phyloP scores from a whole-genome alignment of 208 protist genomes.

The Leptomonas seymouri region DNA sequence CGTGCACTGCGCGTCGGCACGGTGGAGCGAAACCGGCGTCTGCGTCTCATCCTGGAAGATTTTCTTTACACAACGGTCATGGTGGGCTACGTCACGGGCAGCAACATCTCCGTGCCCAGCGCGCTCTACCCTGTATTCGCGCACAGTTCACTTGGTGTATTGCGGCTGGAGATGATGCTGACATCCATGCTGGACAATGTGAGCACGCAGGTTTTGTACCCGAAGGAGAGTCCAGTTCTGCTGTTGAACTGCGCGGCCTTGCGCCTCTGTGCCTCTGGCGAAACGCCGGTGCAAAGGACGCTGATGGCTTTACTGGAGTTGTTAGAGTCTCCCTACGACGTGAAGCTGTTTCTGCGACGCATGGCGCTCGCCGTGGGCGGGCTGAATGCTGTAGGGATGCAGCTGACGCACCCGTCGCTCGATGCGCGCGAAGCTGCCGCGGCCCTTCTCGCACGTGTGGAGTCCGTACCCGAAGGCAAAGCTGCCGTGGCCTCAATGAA shows the following conservation, averaged over 20 bases:
- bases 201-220: constrained; percentile 36
- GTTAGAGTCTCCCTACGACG: constrained; percentile 37
- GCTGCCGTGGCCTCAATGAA: constrained; percentile 65
- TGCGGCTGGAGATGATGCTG: constrained; percentile 41
- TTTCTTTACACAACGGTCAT: constrained; percentile 48
- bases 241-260: constrained; percentile 51
- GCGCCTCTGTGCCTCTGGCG: constrained; percentile 46
- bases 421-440: constrained; percentile 41
- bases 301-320: constrained; percentile 44
- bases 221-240: constrained; percentile 42
- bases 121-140: constrained; percentile 38
- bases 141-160: constrained; percentile 30
- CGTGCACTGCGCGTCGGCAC: constrained; percentile 47
- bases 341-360: constrained; percentile 68
- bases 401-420: constrained; percentile 56
- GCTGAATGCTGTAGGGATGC: constrained; percentile 62
- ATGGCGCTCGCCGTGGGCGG: constrained; percentile 69
- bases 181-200: constrained; percentile 48
- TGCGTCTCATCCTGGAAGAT: constrained; percentile 63
- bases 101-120: constrained; percentile 20
- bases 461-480: constrained; percentile 51
- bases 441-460: constrained; percentile 50
- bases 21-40: constrained; percentile 43
- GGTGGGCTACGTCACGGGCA: constrained; percentile 30
- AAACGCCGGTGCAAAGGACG: constrained; percentile 40